A percentile compares a stretch with the other conserved stretches of the same genome.
Conservation (phyloP, 2,329 filamentous ascomycete genomes). For the Teratosphaeria viscida region DNA sequence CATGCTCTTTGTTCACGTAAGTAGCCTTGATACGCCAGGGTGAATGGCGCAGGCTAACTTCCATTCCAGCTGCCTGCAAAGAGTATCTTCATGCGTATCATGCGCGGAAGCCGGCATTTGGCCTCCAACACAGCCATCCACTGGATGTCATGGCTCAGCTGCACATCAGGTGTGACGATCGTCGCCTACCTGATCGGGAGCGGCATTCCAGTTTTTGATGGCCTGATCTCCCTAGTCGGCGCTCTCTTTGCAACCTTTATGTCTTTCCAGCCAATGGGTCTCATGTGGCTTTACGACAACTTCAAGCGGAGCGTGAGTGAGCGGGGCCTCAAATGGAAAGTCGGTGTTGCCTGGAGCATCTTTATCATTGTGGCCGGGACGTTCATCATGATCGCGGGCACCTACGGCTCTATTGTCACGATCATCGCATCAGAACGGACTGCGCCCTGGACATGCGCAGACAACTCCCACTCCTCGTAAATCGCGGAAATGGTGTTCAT, state of each 20-base stretch:
- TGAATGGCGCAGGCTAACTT: neutral
- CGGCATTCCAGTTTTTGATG: constrained; percentile 44
- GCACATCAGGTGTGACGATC: constrained; percentile 31
- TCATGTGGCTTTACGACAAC: constrained; percentile 37
- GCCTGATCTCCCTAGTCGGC: constrained; percentile 37
- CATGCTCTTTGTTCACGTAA: constrained; percentile 32
- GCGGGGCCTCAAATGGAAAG: constrained; percentile 8
- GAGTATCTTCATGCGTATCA: constrained; percentile 44
- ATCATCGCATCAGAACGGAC: constrained; percentile 29
- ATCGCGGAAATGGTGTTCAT: neutral
- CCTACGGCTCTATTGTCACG: constrained; percentile 34
- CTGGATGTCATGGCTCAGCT: constrained; percentile 41
- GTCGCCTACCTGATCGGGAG: constrained; percentile 40
- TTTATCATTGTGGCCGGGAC: constrained; percentile 30
- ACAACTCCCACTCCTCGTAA: neutral
- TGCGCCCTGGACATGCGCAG: neutral
- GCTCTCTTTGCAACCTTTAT: constrained; percentile 33
- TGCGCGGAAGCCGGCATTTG: constrained; percentile 40
- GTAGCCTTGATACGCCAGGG: neutral
- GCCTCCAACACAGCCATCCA: constrained; percentile 40
- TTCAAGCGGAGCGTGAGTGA: constrained; percentile 21
- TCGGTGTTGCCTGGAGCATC: constrained; percentile 11
- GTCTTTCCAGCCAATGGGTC: constrained; percentile 20
- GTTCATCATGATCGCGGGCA: constrained; percentile 37
- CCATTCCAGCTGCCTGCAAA: constrained; percentile 31